Evolutionary conservation across 208 protist genomes (phyloP), one percentile per base, ranked within the genome.

Genomic region (Leishmania mexicana): DNA sequence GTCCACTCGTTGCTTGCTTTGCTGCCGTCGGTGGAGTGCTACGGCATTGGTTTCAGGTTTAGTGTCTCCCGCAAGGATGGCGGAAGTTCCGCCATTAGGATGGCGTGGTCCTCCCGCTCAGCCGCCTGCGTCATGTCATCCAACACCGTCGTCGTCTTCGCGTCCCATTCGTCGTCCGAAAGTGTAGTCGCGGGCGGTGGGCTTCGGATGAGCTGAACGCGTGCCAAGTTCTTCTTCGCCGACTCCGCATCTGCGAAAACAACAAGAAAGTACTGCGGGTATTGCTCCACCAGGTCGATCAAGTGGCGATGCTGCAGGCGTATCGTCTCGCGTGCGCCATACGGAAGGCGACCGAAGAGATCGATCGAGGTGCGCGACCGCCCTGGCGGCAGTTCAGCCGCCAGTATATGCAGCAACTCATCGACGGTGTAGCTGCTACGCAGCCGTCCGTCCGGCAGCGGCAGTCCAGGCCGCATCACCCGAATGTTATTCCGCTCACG

Each of bases 181-280:
- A 71, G 19, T 54, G 71, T 68, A 19, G 31, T 47, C 67, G 81
- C 81, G 31, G 54, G n/a, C 1, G 83, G 75, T 15, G 87, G 86
- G 65, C 60, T 47, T 67, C 83, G 71, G n/a, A 88, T 42, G 67
- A 90, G 79, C 57, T 81, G 83, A 19, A 90, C 76, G 28, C 80
- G 47, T 3, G 81, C 80, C 5, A 13, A 35, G 51, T 81, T 79
- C 54, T 70, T 83, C 47, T 54, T 7, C n/a, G 49, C 38, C 2
- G 71, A 72, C 35, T 75, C 28, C 15, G 76, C 78, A 62, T 87
- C 83, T 42, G 76, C 57, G 79, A 87, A 89, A 3, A 89, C 86
- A 21, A 93, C 81, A 15, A 87, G 51, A 47, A 93, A 93, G 67
- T 86, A 89, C 76, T 91, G 73, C 17, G 90, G 90, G 62, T 93